Percentiles rank a stretch among this genome's conserved stretches.
These are phyloP conservation scores for Gardenia jasminoides DNA, from an alignment of 257 asterid genomes.

Conservation along the genomic window DNA sequence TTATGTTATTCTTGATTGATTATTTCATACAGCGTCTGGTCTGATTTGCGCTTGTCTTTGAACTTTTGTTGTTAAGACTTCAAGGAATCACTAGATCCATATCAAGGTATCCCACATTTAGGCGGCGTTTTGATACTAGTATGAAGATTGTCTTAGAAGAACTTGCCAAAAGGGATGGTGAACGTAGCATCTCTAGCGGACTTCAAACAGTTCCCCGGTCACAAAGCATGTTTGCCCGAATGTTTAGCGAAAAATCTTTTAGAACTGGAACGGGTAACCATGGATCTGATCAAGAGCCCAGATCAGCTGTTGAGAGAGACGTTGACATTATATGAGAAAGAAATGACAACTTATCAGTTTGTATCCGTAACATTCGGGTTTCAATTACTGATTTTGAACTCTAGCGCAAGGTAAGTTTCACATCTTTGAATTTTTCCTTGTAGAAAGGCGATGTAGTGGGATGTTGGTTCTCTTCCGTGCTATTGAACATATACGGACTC, in stretches of 20 bases:
- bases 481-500: background rate
- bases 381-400: slow-evolving; percentile 3
- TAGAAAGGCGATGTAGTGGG: background rate
- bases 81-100: slow-evolving; percentile 85
- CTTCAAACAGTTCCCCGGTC: slow-evolving; percentile 45
- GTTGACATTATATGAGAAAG: slow-evolving; percentile 37
- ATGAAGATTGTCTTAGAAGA: slow-evolving; percentile 54
- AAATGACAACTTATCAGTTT: too few relatives aligned
- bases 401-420: background rate
- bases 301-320: slow-evolving; percentile 38
- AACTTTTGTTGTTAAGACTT: slow-evolving; percentile 41
- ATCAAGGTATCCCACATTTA: slow-evolving; percentile 82
- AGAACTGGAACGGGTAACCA: slow-evolving; percentile 35
- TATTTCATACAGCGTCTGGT: background rate
- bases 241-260: slow-evolving; percentile 64
- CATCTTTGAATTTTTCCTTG: background rate
- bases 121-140: slow-evolving; percentile 78
- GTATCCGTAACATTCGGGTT: background rate
- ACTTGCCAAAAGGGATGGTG: slow-evolving; percentile 60
- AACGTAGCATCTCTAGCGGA: slow-evolving; percentile 18
- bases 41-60: slow-evolving; percentile 7
- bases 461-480: background rate
- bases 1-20: slow-evolving; percentile 3
- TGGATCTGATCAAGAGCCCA: slow-evolving; percentile 44
- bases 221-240: slow-evolving; percentile 55